phyloP scores from a whole-genome alignment of 2,329 filamentous ascomycete species.

The Curvularia spicifera region DNA sequence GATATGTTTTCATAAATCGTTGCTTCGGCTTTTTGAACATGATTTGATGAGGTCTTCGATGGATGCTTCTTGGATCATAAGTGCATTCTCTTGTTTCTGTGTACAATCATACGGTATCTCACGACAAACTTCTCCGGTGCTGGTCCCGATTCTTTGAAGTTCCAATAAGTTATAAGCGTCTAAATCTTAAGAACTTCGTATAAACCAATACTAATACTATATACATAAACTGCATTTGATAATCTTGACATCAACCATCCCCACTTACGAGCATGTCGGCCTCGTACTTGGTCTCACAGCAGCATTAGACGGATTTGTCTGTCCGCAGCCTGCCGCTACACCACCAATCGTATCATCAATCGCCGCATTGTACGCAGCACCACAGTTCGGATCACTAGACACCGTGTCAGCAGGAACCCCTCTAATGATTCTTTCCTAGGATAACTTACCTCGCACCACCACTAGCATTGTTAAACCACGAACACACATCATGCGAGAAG shows the following conservation, averaged over 20 bases:
- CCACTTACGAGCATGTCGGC: constrained; percentile 48
- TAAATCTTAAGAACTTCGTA: no score
- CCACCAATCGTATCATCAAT: constrained; percentile 55
- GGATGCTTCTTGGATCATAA: background rate
- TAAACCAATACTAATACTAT: no score
- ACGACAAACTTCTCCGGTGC: background rate
- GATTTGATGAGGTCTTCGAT: background rate
- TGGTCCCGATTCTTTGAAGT: no score
- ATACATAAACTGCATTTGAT: no score
- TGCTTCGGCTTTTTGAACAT: background rate
- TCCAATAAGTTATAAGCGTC: no score
- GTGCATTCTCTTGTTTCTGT: background rate
- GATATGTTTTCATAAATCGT: background rate
- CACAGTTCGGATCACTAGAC: constrained; percentile 57
- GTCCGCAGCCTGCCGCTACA: constrained; percentile 35
- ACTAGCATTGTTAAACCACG: constrained; percentile 58
- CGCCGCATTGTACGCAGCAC: constrained; percentile 53
- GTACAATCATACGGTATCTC: background rate
- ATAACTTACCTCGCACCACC: constrained; percentile 53
- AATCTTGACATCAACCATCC: no score
- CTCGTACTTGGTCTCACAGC: constrained; percentile 27
- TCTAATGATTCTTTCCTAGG: background rate
- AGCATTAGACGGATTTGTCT: constrained; percentile 39
- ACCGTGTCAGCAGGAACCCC: background rate
- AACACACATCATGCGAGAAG: constrained; percentile 60